phyloP scores from a whole-genome alignment of 208 protist genomes.

The Leishmania gerbilli region DNA sequence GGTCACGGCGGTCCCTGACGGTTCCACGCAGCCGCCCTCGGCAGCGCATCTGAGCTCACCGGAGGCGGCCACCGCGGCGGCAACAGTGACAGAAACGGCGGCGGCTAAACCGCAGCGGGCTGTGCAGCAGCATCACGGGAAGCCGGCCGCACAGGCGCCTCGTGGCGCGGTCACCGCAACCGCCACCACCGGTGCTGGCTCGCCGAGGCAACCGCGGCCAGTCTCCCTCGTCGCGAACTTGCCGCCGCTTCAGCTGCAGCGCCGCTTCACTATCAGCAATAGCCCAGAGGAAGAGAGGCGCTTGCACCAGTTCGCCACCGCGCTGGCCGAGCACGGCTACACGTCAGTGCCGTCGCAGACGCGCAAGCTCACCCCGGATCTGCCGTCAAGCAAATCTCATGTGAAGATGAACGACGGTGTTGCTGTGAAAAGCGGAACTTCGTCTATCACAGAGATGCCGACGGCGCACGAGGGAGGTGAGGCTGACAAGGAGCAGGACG shows the following conservation, averaged over 20 bases:
- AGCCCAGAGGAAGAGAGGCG: constrained; percentile 8
- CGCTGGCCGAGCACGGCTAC: constrained; percentile 30
- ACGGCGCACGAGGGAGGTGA: background rate
- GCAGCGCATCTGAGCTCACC: background rate
- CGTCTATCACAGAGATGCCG: background rate
- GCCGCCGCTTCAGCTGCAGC: constrained; percentile 20
- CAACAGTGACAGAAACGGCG: too few species aligned
- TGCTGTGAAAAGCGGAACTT: background rate
- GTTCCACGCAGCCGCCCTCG: background rate
- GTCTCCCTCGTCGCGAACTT: constrained; percentile 4
- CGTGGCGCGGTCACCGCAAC: background rate
- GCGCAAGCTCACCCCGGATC: background rate
- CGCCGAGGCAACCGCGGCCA: background rate
- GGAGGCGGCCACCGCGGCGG: background rate
- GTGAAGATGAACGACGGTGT: background rate
- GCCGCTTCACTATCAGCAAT: constrained; percentile 18
- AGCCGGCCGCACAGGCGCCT: background rate
- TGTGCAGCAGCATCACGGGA: background rate
- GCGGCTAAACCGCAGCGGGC: background rate
- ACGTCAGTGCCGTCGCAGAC: background rate
- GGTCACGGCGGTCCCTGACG: background rate
- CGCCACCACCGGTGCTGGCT: background rate
- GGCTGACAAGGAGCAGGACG: background rate
- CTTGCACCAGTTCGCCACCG: constrained; percentile 29
- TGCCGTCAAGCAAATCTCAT: background rate